A percentile compares a stretch with the other conserved stretches of the same genome.
phyloP scores from a whole-genome alignment of 2,329 filamentous ascomycete genomes.

The Penicillium sp. region DNA sequence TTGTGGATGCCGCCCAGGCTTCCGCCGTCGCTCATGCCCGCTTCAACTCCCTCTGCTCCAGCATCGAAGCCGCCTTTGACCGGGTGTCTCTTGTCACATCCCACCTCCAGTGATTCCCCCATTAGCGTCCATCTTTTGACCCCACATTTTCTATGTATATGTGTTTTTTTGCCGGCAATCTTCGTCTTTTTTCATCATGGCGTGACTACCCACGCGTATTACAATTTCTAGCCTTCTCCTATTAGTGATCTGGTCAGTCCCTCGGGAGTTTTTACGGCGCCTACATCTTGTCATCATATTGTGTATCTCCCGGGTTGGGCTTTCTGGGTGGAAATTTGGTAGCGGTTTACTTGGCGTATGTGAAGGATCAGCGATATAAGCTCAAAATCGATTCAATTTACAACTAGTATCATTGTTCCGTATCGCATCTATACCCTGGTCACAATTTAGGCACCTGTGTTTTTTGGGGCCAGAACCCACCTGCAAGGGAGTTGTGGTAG shows the following conservation, averaged over 20 bases:
- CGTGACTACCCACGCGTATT: slow-evolving; percentile 19
- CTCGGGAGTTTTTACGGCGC: slow-evolving; percentile 22
- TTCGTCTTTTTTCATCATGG: slow-evolving; percentile 6
- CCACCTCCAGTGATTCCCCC: slow-evolving; percentile 40
- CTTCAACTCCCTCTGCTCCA: slow-evolving; percentile 40
- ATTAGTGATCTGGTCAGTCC: background rate
- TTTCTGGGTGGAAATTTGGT: slow-evolving; percentile 20
- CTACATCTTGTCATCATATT: slow-evolving; percentile 12
- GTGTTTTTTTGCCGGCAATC: background rate
- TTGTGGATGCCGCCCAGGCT: slow-evolving; percentile 48
- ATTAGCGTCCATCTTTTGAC: slow-evolving; percentile 21
- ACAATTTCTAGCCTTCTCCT: background rate
- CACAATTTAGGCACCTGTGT: background rate
- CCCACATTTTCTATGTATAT: slow-evolving; percentile 4
- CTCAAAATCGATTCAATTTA: slow-evolving; percentile 17
- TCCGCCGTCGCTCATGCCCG: slow-evolving; percentile 29
- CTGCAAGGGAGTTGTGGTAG: background rate
- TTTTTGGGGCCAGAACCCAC: background rate
- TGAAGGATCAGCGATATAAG: slow-evolving; percentile 19
- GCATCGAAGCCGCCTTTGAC: slow-evolving; percentile 44
- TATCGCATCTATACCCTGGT: background rate
- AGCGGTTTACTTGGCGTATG: slow-evolving; percentile 16
- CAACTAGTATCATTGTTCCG: background rate
- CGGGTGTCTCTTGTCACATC: slow-evolving; percentile 42
- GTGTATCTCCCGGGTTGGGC: slow-evolving; percentile 14